Conservation (phyloP, 768 basidiomycete species). For the Sporobolomyces phaffii region DNA sequence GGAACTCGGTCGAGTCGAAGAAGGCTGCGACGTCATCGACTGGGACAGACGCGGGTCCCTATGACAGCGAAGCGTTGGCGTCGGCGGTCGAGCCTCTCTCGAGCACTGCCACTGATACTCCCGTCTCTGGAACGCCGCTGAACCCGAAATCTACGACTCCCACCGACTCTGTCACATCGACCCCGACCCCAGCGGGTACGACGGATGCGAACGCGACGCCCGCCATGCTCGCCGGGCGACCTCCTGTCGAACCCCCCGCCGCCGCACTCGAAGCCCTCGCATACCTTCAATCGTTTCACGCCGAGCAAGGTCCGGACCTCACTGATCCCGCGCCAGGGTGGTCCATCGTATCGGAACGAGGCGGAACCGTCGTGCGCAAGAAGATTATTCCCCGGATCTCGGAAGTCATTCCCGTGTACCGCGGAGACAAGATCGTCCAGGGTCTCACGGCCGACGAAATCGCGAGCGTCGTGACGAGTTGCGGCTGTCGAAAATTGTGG, state of each 20-base stretch:
- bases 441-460: conserved; percentile 90
- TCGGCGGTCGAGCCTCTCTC: too few species aligned
- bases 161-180: neutral
- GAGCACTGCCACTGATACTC: too few species aligned
- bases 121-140: too few species aligned
- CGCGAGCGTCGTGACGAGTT: conserved; percentile 62
- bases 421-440: conserved; percentile 83
- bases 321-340: conserved; percentile 58
- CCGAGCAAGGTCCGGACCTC: conserved; percentile 50
- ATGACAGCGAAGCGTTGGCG: too few species aligned
- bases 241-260: conserved; percentile 57
- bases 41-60: too few species aligned
- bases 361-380: conserved; percentile 65
- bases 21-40: neutral
- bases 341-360: conserved; percentile 67
- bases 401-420: conserved; percentile 71
- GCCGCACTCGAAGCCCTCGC: conserved; percentile 74
- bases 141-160: neutral
- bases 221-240: neutral
- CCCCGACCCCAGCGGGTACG: neutral
- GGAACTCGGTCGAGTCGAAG: neutral
- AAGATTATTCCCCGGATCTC: conserved; percentile 73
- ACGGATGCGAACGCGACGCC: neutral
- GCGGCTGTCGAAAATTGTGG: conserved; percentile 71
- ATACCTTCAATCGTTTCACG: conserved; percentile 69